phyloP scores from a whole-genome alignment of 805 yeast species.

The Suhomyces vadensis region DNA sequence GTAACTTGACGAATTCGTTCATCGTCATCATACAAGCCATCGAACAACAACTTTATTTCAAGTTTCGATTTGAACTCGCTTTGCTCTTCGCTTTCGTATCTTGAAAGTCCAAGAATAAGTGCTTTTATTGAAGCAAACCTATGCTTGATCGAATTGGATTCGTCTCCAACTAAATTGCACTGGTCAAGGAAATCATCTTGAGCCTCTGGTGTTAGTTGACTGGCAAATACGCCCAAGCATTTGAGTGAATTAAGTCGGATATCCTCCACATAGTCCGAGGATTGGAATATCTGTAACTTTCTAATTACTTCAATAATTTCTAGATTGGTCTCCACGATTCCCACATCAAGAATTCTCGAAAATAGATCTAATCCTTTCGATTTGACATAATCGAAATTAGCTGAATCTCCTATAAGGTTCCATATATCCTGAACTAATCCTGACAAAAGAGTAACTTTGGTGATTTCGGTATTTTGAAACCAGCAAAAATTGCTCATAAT shows the following conservation, averaged over 20 bases:
- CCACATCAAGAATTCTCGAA: constrained; percentile 15
- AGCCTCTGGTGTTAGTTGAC: neutral
- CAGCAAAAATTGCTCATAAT: constrained; percentile 13
- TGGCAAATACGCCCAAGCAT: constrained; percentile 48
- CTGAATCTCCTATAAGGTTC: constrained; percentile 21
- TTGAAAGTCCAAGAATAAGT: constrained; percentile 22
- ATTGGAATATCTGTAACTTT: neutral
- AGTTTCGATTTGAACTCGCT: neutral
- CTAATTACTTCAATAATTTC: neutral
- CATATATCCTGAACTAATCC: constrained; percentile 15
- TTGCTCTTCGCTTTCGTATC: constrained; percentile 17
- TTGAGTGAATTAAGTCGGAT: constrained; percentile 41
- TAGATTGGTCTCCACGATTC: neutral
- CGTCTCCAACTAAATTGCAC: neutral
- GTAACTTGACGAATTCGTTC: constrained; percentile 54
- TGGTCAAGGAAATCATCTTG: neutral
- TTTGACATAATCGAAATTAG: constrained; percentile 47
- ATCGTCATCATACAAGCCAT: constrained; percentile 65
- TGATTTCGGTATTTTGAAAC: neutral
- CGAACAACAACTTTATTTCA: constrained; percentile 24
- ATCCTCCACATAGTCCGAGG: constrained; percentile 3
- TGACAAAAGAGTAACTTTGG: neutral
- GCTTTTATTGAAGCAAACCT: constrained; percentile 51
- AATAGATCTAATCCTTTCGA: constrained; percentile 41
- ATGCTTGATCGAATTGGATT: constrained; percentile 40